Evolutionary conservation across 2,329 filamentous ascomycete species (phyloP), one percentile per base, ranked within the genome.

Genomic region (Monascus ruber): DNA sequence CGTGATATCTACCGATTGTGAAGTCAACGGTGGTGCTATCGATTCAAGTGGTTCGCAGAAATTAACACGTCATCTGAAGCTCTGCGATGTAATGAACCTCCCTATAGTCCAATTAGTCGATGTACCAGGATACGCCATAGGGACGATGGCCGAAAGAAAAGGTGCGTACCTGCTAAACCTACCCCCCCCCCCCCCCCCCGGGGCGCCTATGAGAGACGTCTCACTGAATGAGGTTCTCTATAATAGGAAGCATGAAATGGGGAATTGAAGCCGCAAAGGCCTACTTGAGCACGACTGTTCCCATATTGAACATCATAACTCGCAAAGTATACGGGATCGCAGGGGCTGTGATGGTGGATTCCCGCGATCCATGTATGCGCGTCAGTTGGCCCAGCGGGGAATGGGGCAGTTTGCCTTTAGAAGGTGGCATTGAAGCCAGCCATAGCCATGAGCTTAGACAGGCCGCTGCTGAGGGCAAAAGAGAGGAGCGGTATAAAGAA

Each of bases 21-120:
- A 81, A 54, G 68, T 76, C 17, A 74, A 77, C 35, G 70, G 73
- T 1, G 77, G 77, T 6, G 77, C 77, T 1, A 58, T 81, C 6
- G 77, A 81, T 51, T 72, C 76, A 1, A 62, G 68, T 0, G 76
- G 76, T 4, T 73, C 71, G 6, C 77, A 80, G 46, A 81, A 81
- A 49, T 63, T 80, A 17, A 72, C 70, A 0, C 63, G 73, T 2
- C 69, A 79, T 54, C 58, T 81, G 29, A 80, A 80, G 49, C 69
- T 81, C 49, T 74, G 75, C 44, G 77, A 81, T 49, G 68, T 80
- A 33, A 79, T 81, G 64, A 81, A 81, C 44, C 59, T 81, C 2
- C 77, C 77, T 0, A 62, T 80, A 4, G 42, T 81, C 5, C 77
- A 81, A 50, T 79, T 81, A 45, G 66, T 81, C 4, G 77, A 81